Base-by-base conservation (phyloP, 495 filamentous ascomycete genomes). In the Penicillium bialowiezense region DNA sequence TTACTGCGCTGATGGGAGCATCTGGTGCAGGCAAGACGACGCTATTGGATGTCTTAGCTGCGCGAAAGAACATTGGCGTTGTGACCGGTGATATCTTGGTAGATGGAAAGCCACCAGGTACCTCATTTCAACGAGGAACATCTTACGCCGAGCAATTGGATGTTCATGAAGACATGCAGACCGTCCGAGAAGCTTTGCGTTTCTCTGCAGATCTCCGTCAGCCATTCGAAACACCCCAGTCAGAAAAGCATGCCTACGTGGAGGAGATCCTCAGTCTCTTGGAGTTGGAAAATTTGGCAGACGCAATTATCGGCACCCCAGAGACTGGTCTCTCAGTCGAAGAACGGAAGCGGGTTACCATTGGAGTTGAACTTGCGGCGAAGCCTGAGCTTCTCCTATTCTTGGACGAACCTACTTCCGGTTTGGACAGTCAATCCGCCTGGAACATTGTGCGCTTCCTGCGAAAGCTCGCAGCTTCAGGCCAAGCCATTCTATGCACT, bases 361-460 rank as follows among this genome's bases (percentile, higher is more conserved):
- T 96, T 45, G 91, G 88, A 19, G 88, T 95, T 20, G 90, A 95
- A 60, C 74, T 95, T 10, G 90, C 89, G 3, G 87, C 89, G 7
- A 91, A 91, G 58, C 91, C 91, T 0, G 78, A 91, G 51, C 78
- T 96, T 2, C 75, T 96, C 0, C 76, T 96, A 8, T 96, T 96
- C 70, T 68, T 96, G 12, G 91, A 96, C 55, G 91, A 96, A 58
- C 91, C 91, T 0, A 97, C 91, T 1, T 88, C 84, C 10, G 91
- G 91, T 40, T 77, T 97, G 5, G 91, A 97, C 62, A 84, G 82
- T 33, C 89, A 91, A 59, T 83, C 80, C 47, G 87, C 91, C 3
- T 96, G 89, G 73, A 91, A 91, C 51, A 96, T 95, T 51, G 83
- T 95, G 12, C 84, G 87, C 38, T 95, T 95, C 75, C 67, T 96